Evolutionary conservation across 768 basidiomycete species (phyloP), one percentile per base, ranked within the genome.

Genomic region (Hortiboletus campestris): DNA sequence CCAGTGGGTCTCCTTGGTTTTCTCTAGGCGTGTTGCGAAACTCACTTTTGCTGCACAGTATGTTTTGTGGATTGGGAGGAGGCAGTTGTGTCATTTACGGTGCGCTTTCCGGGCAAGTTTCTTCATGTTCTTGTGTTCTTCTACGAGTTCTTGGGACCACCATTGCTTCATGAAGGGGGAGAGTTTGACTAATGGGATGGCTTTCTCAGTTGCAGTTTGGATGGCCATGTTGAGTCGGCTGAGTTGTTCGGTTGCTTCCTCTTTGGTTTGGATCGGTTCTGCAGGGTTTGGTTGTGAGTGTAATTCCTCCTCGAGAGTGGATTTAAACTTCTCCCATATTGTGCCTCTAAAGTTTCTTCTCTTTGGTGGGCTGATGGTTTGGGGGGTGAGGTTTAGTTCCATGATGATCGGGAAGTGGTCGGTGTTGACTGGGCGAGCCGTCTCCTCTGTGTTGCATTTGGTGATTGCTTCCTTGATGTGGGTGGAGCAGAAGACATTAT

Each of bases 351-450:
- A 39, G n/a, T 39, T 39, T 17, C 8, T 7, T 17, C 11, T 17
- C 2, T 2, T 7, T 3, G 38, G n/a, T 17, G n/a, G 16, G n/a
- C 19, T 39, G 9, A 5, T 19, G 38, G 4, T 0, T 19, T 39
- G 9, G 0, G 38, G 38, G 6, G 1, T 11, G 1, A 39, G 16
- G n/a, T 6, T 4, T 19, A 39, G n/a, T 2, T n/a, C 9, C 9
- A 5, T 8, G 7, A 39, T 39, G 1, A 39, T 39, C 9, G 38
- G 38, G 38, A 7, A 39, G n/a, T 39, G 38, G n/a, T 39, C 38
- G 0, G n/a, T 39, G 4, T 8, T 8, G 0, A n/a, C 9, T 1
- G 6, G 38, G 2, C n/a, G 3, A 39, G 38, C 3, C n/a, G n/a
- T n/a, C n/a, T n/a, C n/a, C n/a, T 19, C 38, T 8, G 38, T 1